phyloP scores from a whole-genome alignment of 2,329 filamentous ascomycete genomes.

The Diaporthe eres region DNA sequence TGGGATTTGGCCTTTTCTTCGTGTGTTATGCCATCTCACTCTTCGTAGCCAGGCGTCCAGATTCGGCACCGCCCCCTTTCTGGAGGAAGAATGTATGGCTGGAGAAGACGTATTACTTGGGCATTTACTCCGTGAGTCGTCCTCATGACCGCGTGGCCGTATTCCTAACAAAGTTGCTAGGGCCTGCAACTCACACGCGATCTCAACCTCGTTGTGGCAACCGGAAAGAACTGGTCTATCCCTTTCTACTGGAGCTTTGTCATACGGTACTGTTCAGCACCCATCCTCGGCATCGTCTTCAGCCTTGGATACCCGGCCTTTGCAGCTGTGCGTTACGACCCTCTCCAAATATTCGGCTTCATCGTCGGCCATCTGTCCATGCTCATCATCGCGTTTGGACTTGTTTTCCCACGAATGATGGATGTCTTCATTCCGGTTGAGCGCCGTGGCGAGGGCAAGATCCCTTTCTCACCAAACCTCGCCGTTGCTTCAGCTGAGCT shows the following conservation, averaged over 20 bases:
- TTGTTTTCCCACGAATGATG: not conserved
- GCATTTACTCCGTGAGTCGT: not conserved
- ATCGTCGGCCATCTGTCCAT: not conserved
- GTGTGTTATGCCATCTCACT: not conserved
- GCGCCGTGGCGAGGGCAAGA: not conserved
- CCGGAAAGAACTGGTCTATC: constrained; percentile 14
- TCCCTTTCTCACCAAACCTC: not conserved
- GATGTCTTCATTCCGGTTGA: not conserved
- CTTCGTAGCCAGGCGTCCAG: not conserved
- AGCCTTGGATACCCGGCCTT: not conserved
- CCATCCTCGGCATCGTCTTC: constrained; percentile 14
- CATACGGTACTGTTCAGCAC: not conserved
- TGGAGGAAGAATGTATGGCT: constrained; percentile 8
- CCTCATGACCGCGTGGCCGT: no score
- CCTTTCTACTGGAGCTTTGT: not conserved
- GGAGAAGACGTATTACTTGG: not conserved
- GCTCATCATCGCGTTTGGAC: not conserved
- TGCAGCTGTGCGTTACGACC: not conserved
- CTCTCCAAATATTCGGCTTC: constrained; percentile 5
- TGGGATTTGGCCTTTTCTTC: not conserved
- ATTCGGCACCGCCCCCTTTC: not conserved
- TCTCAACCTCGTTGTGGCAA: constrained; percentile 12
- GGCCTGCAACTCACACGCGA: constrained; percentile 4
- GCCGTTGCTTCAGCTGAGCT: constrained; percentile 9
- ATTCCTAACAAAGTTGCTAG: not conserved